Conservation (phyloP, 768 basidiomycete species). For the Calvatia gigantea region DNA sequence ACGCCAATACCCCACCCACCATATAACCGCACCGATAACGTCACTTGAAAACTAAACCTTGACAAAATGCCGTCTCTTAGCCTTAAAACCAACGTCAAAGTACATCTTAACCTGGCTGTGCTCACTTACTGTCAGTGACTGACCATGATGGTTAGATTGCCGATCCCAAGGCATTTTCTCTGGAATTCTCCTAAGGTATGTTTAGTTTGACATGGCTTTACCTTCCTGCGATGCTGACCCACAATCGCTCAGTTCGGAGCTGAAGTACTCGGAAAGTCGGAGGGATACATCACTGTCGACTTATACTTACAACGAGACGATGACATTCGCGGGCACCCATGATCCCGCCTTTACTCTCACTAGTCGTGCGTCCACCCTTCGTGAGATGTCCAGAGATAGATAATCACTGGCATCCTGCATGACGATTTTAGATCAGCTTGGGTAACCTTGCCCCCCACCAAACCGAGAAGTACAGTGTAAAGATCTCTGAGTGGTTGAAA, state of each 20-base stretch:
- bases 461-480: conserved; percentile 53
- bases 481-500: conserved; percentile 51
- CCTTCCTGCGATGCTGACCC: background rate
- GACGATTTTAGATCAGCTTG: conserved; percentile 44
- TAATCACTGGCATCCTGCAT: too few species aligned
- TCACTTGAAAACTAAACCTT: background rate
- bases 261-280: conserved; percentile 50
- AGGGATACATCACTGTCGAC: conserved; percentile 49
- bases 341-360: conserved; percentile 62
- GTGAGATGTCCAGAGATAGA: background rate
- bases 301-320: conserved; percentile 54
- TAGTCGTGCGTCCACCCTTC: conserved; percentile 41
- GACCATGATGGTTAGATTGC: conserved; percentile 21
- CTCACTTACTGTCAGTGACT: background rate
- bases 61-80: conserved; percentile 38
- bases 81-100: conserved; percentile 42
- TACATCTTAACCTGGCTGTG: conserved; percentile 13
- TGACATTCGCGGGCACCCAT: conserved; percentile 59
- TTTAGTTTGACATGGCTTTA: background rate
- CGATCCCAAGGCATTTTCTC: conserved; percentile 38
- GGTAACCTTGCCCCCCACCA: conserved; percentile 45
- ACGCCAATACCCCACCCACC: background rate
- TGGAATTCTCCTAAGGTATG: conserved; percentile 58
- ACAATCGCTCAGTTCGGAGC: conserved; percentile 47
- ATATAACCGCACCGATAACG: background rate